Conservation (phyloP, 805 yeast genomes). For the Cephaloascus fragrans region DNA sequence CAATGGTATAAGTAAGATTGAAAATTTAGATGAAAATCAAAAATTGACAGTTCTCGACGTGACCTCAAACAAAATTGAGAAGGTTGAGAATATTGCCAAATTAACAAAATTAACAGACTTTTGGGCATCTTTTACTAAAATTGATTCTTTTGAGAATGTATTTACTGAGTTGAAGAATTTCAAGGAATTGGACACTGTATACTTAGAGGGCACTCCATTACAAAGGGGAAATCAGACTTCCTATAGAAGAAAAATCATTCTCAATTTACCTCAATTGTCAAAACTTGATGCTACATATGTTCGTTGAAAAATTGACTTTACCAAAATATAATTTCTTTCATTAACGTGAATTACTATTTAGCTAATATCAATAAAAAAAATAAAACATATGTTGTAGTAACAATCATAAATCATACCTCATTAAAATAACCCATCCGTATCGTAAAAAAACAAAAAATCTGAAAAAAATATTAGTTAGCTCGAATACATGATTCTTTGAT, state of each 20-base stretch:
- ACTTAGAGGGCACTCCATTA: slow-evolving; percentile 88
- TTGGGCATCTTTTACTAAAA: slow-evolving; percentile 81
- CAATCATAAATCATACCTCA: background rate
- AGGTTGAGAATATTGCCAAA: slow-evolving; percentile 56
- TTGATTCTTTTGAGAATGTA: slow-evolving; percentile 61
- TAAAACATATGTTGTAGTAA: background rate
- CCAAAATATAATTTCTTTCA: slow-evolving; percentile 5
- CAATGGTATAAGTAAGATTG: slow-evolving; percentile 67
- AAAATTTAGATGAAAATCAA: slow-evolving; percentile 62
- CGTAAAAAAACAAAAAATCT: background rate
- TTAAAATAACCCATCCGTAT: background rate
- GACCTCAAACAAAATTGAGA: slow-evolving; percentile 59
- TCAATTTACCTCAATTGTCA: slow-evolving; percentile 56
- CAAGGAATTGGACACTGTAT: slow-evolving; percentile 72
- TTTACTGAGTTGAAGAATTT: slow-evolving; percentile 54
- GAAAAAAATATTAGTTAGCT: too few species aligned
- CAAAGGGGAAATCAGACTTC: slow-evolving; percentile 66
- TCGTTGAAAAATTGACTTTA: slow-evolving; percentile 2
- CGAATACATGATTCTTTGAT: too few species aligned
- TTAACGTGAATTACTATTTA: too few species aligned
- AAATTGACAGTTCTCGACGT: slow-evolving; percentile 72
- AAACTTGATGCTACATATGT: slow-evolving; percentile 91
- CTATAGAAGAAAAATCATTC: slow-evolving; percentile 72
- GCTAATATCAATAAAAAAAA: background rate
- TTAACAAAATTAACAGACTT: slow-evolving; percentile 72